Evolutionary conservation across 1,139 yeast genomes (phyloP), one percentile per base, ranked within the genome.

Genomic region (Kodamaea ohmeri): DNA sequence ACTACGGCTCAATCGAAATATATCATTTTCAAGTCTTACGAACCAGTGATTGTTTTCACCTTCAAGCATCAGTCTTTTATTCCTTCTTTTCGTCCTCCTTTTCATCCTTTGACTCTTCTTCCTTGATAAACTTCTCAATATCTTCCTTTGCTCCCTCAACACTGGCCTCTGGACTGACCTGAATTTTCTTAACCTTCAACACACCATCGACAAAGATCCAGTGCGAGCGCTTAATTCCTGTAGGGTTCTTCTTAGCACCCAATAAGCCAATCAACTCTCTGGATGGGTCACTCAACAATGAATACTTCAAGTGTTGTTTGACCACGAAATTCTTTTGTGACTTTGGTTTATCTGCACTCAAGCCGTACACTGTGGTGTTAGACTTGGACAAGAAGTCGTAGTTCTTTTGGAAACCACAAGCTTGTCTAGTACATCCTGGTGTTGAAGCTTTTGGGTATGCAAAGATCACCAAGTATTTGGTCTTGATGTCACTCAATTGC

Each of bases 371-470:
- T 0, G 74, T 65, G 16, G 65, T 57, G 14, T 83, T 78, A 36
- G 73, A 67, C 17, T 67, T 60, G 32, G 67, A 61, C 50, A 87
- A 75, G 34, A 74, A 73, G 9, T 73, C 68, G 55, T 66, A 80
- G 50, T 77, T 77, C 49, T 77, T 81, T 52, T 92, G 80, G 60
- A 85, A 92, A 0, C 96, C 97, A 60, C 86, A 76, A 1, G 89
- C 97, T 64, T 92, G 98, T 53, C 89, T 76, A 1, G 94, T 89
- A 61, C 97, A 90, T 2, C 97, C 97, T 1, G 97, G 96, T 0
- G 98, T 92, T 25, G 84, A 80, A 0, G 97, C 98, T 55, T 76
- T 84, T 38, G 98, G 97, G 56, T 89, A 92, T 12, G 96, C 72
- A 58, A 84, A 84, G 30, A 84, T 74, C 36, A 86, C 73, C 50